Evolutionary conservation across 306 rosid species (phyloP), one percentile per base, ranked within the genome.

Genomic region (Vicia sativa): DNA sequence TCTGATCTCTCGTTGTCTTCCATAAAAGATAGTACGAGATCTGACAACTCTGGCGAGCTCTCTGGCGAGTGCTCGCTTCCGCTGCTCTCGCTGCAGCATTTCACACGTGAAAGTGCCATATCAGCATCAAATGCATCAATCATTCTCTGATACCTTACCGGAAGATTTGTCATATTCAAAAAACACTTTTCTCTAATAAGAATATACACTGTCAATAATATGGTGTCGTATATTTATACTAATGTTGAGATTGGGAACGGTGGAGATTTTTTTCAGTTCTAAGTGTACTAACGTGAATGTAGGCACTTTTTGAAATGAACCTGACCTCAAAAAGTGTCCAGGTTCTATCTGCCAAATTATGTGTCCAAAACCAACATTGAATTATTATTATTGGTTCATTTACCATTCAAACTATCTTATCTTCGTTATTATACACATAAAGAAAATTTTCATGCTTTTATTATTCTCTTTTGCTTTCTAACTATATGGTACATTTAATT

Each of bases 31-130:
- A 87, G 74, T 8, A 90, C 96, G 3, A 93, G 89, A 73, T 84
- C 85, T 7, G 87, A 90, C 61, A 90, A 81, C 57, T 90, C 88
- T 0, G 77, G 26, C 1, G 71, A 54, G 13, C 88, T 86, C 74
- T 83, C 95, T 15, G 79, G 83, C 34, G 91, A 90, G 77, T 88
- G 87, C 76, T 93, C 97, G 73, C 96, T 88, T 21, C 97, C 97
- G 48, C 96, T 89, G 71, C 96, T 88, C 79, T 86, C 89, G 55
- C 95, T 85, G 62, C 92, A 83, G 28, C 50, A 74, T 78, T 80
- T 74, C 72, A 77, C 65, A 44, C 82, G 68, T 2, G 89, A 64
- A 34, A 69, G 66, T 2, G 89, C 77, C 59, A 69, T 79, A 9
- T 80, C 87, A 8, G 83, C 83, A 4, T 84, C 86, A 49, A 93